phyloP scores from a whole-genome alignment of 768 basidiomycete species.

The Ramaria sp. region DNA sequence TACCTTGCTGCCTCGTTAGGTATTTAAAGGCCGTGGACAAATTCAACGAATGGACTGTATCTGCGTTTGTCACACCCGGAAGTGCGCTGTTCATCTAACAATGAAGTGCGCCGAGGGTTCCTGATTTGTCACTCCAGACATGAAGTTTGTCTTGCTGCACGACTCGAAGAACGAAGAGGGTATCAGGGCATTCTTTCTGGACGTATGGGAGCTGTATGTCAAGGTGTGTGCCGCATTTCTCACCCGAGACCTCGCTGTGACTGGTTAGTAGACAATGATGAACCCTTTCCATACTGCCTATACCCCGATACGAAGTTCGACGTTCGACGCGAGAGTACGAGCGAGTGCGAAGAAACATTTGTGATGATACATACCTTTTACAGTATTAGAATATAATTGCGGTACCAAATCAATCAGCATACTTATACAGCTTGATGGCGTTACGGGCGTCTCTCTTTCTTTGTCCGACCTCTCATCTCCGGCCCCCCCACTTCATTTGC shows the following conservation, averaged over 20 bases:
- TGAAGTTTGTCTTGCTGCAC: slow-evolving; percentile 90
- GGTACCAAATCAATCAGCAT: no score
- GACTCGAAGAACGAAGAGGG: slow-evolving; percentile 97
- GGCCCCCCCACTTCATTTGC: slow-evolving; percentile 3
- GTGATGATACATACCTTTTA: slow-evolving; percentile 21
- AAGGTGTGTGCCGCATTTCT: slow-evolving; percentile 49
- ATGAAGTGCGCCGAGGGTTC: not conserved
- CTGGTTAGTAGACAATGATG: slow-evolving; percentile 53
- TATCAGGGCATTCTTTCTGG: slow-evolving; percentile 83
- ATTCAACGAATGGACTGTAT: slow-evolving; percentile 98
- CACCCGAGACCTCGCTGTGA: not conserved
- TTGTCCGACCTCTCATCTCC: slow-evolving; percentile 5
- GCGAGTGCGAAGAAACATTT: slow-evolving; percentile 82
- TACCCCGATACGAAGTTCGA: slow-evolving; percentile 61
- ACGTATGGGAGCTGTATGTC: slow-evolving; percentile 95
- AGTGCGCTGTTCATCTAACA: slow-evolving; percentile 45
- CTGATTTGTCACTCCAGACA: slow-evolving; percentile 42
- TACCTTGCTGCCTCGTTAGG: slow-evolving; percentile 34
- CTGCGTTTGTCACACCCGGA: slow-evolving; percentile 89
- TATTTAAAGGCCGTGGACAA: slow-evolving; percentile 93
- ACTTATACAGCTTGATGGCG: not conserved
- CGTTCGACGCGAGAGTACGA: slow-evolving; percentile 78
- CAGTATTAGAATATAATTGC: no score
- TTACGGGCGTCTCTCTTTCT: slow-evolving; percentile 1
- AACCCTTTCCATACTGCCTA: slow-evolving; percentile 98